A percentile compares a stretch with the other conserved stretches of the same genome.
Evolutionary conservation across 768 basidiomycete genomes (phyloP).

Genomic region (Termitomyces sp.): DNA sequence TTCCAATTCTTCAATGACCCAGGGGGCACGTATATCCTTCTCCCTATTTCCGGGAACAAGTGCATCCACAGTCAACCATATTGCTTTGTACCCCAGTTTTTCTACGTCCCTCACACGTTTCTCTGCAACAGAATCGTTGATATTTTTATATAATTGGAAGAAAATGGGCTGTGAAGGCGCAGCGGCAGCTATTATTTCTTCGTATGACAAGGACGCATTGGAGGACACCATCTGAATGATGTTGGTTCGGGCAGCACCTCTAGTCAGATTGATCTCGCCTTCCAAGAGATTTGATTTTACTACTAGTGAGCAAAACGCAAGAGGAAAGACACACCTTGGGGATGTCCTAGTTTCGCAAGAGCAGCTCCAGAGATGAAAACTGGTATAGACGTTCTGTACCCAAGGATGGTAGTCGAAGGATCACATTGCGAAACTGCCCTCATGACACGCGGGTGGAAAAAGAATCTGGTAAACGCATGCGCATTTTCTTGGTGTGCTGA

Average conservation of each 20-base stretch:
- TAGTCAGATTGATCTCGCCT: slow-evolving; percentile 82
- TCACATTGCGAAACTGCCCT: slow-evolving; percentile 56
- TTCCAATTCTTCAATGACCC: slow-evolving; percentile 52
- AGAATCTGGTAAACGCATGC: slow-evolving; percentile 80
- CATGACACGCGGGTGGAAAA: slow-evolving; percentile 84
- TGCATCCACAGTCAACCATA: slow-evolving; percentile 90
- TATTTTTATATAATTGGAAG: slow-evolving; percentile 86
- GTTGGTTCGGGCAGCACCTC: slow-evolving; percentile 55
- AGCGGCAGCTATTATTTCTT: slow-evolving; percentile 54
- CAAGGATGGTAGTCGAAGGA: slow-evolving; percentile 69
- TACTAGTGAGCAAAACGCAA: not conserved
- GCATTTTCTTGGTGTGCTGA: slow-evolving; percentile 63
- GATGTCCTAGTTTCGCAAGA: slow-evolving; percentile 83
- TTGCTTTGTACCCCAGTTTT: slow-evolving; percentile 73
- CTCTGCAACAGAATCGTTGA: slow-evolving; percentile 58
- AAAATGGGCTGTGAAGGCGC: slow-evolving; percentile 57
- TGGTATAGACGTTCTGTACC: slow-evolving; percentile 66
- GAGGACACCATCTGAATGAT: slow-evolving; percentile 86
- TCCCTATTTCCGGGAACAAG: slow-evolving; percentile 80
- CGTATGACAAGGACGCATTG: slow-evolving; percentile 66
- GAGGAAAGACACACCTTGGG: slow-evolving; percentile 38
- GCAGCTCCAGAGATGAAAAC: slow-evolving; percentile 83
- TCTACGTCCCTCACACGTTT: slow-evolving; percentile 68
- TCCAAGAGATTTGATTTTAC: not conserved
- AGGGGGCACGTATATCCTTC: slow-evolving; percentile 60